phyloP scores from a whole-genome alignment of 2,329 filamentous ascomycete species.

The Endothia cerciana region DNA sequence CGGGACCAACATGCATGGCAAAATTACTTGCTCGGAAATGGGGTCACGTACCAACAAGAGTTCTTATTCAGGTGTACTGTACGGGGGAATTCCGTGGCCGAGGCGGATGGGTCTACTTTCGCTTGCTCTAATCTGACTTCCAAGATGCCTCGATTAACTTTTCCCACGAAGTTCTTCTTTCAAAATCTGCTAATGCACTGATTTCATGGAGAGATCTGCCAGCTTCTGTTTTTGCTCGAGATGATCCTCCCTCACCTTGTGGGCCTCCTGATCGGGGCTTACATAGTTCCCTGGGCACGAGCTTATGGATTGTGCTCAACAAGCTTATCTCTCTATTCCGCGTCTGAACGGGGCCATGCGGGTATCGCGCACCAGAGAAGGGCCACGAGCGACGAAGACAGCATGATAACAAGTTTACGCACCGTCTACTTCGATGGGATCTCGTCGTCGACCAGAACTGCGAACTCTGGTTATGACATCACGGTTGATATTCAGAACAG shows the following conservation, averaged over 20 bases:
- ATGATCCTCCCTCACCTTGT: neutral
- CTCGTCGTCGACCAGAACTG: neutral
- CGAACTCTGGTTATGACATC: neutral
- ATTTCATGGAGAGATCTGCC: neutral
- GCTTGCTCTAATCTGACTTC: neutral
- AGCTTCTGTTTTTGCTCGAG: neutral
- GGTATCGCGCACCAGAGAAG: neutral
- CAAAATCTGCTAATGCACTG: neutral
- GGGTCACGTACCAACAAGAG: neutral
- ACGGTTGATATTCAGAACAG: neutral
- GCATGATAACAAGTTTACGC: neutral
- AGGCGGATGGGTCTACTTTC: neutral
- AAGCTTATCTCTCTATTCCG: too few species aligned
- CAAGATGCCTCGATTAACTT: neutral
- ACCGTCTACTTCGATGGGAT: neutral
- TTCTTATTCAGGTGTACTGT: neutral
- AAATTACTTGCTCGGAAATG: neutral
- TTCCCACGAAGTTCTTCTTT: too few species aligned
- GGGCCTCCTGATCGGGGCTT: neutral
- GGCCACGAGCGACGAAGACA: neutral
- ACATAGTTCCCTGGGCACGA: too few species aligned
- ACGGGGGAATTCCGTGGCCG: too few species aligned
- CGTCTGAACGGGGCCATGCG: neutral
- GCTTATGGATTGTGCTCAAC: too few species aligned
- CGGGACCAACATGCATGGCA: neutral